Base-by-base conservation (phyloP, 768 basidiomycete species). In the Trametes villosa region DNA sequence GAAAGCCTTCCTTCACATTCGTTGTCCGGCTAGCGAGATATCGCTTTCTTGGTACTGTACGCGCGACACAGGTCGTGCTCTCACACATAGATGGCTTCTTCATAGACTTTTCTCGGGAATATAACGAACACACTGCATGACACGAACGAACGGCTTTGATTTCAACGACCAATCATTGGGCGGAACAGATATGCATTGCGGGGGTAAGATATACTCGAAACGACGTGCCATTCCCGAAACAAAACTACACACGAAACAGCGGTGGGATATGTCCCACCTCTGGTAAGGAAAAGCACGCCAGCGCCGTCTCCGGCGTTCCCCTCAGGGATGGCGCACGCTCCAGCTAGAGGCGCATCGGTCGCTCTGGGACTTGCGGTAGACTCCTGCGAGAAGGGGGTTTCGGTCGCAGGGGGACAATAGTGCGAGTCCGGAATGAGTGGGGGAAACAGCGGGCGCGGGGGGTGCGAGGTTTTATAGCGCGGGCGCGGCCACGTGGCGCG, bases 351-450 rank as follows among this genome's bases (percentile, higher is more conserved):
- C 56, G 65, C 61, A 59, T 42, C 27, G 27, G 24, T 70, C 65
- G 29, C 29, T 76, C 71, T 76, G 45, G 73, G 73, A 69, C 74
- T 45, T 62, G 75, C 75, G 71, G 75, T 76, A 76, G 75, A 66
- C 75, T 73, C 75, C 74, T 75, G 70, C 73, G 75, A 72, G 68
- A 74, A 67, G 61, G 41, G 38, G 38, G 27, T 31, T 62, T 66
- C 60, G 47, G 59, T 63, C 71, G 71, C 72, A 76, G 72, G 75
- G 71, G 75, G 73, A 76, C 75, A 76, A 76, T 76, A 76, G 71
- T 72, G 75, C 75, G 67, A 65, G 73, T 67, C 73, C 75, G 65
- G 68, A 74, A 74, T 74, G 74, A 74, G 75, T 75, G 47, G 57
- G 26, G 65, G 63, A 61, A 51, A 29, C 13, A 18, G 15, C n/a